Evolutionary conservation across 202 grass and related monocot species (phyloP).

Genomic region (Thinopyrum obtusiflorum): DNA sequence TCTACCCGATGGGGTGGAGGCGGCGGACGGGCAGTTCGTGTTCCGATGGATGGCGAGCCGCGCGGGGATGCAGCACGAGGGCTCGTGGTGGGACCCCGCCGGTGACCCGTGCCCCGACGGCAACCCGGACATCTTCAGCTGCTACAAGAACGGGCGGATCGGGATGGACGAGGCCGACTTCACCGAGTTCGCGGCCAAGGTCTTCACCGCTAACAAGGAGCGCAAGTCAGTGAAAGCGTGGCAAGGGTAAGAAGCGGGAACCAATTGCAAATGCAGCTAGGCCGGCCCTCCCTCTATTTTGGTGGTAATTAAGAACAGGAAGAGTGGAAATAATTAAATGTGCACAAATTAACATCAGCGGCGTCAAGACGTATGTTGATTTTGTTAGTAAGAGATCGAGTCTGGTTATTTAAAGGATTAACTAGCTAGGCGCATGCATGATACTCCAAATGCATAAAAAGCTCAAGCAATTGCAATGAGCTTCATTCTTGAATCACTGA

Average conservation of each 20-base stretch:
- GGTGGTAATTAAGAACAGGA: background rate
- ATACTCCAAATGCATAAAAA: too few species aligned
- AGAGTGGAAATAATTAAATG: too few species aligned
- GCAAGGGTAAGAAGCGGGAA: background rate
- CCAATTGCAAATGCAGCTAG: slow-evolving; percentile 25
- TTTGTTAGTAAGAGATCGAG: too few species aligned
- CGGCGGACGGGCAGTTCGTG: slow-evolving; percentile 46
- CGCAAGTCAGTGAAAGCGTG: slow-evolving; percentile 11
- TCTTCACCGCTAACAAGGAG: slow-evolving; percentile 44
- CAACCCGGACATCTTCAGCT: slow-evolving; percentile 13
- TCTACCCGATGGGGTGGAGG: slow-evolving; percentile 66
- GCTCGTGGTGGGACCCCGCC: slow-evolving; percentile 52
- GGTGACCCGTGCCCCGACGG: slow-evolving; percentile 31
- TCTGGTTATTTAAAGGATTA: too few species aligned
- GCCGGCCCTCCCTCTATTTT: background rate
- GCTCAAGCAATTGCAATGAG: too few species aligned
- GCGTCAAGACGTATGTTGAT: too few species aligned
- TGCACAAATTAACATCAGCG: too few species aligned
- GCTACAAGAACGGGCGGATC: slow-evolving; percentile 49
- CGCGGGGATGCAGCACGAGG: slow-evolving; percentile 62
- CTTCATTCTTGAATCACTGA: too few species aligned
- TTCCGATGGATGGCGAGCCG: slow-evolving; percentile 51
- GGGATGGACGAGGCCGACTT: slow-evolving; percentile 56
- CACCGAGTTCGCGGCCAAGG: slow-evolving; percentile 43
- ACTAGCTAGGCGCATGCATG: background rate